phyloP scores from a whole-genome alignment of 106 monocot species.

The Platanthera guangdongensis region DNA sequence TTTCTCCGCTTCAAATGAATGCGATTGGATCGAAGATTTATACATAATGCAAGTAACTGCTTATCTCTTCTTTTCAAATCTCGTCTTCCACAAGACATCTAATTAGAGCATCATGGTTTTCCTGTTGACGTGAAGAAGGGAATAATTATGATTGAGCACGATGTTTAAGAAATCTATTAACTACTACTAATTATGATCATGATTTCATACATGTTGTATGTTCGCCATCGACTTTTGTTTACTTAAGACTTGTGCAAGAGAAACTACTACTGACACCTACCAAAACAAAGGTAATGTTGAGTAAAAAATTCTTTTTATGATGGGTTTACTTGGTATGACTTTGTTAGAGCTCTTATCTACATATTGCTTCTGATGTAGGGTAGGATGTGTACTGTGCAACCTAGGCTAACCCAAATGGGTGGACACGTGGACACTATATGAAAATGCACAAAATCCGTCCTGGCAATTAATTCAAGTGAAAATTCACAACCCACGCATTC shows the following conservation, averaged over 20 bases:
- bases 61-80: conserved; percentile 67
- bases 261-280: conserved; percentile 31
- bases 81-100: conserved; percentile 68
- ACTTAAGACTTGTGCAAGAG: conserved; percentile 36
- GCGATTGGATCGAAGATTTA: conserved; percentile 85
- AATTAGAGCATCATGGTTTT: conserved; percentile 86
- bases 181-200: neutral
- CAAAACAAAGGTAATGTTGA: neutral
- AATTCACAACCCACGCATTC: no score
- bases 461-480: no score
- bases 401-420: no score
- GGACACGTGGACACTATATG: no score
- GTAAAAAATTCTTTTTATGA: neutral
- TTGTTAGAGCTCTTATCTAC: no score
- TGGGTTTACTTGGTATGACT: neutral
- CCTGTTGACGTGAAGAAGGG: conserved; percentile 29
- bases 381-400: no score
- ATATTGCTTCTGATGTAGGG: no score
- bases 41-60: conserved; percentile 72
- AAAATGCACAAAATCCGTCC: no score
- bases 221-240: conserved; percentile 85
- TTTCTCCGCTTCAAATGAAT: conserved; percentile 93
- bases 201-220: conserved; percentile 60
- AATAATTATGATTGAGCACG: neutral
- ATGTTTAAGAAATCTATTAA: neutral